Base-by-base conservation (phyloP, 2,329 filamentous ascomycete species). In the Aspergillus calidoustus region DNA sequence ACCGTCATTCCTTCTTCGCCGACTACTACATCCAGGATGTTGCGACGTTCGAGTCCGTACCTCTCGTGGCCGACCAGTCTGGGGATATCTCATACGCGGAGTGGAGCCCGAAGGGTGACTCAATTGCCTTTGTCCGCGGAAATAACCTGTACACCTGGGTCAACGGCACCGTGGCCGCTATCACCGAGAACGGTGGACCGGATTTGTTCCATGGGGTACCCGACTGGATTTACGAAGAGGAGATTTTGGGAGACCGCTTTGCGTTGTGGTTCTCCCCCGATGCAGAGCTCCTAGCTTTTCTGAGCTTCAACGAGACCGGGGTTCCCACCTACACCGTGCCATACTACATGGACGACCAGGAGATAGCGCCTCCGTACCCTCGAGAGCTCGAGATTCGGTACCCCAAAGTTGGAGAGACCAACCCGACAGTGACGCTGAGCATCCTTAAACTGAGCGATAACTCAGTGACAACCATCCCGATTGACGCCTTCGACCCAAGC, bases 221-320 rank as follows among this genome's bases (percentile, higher is more conserved):
- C 0, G 94, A 98, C 76, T 98, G 94, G 93, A 93, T 97, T 0
- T 96, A 95, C 71, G 91, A 94, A 72, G 86, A 89, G 69, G 91
- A 95, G 76, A 91, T 94, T 5, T 90, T 97, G 60, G 77, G 81
- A 13, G 88, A 86, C 3, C 89, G 90, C 66, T 91, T 85, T 65
- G 92, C 92, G 3, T 92, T 92, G 0, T 97, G 93, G 94, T 97
- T 92, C 91, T 93, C 92, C 31, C 86, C 89, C 38, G 91, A 94
- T 73, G 92, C 92, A 55, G 88, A 91, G 70, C 95, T 90, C 73
- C 79, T 97, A 59, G 91, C 93, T 19, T 97, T 95, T 76, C 81
- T 97, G 64, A 88, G 92, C 38, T 97, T 93, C 19, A 93, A 97
- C 74, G 86, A 91, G 79, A 89, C 87, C 0, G 88, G 87, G 1